These are phyloP conservation scores for Coniferiporia weirii DNA, from an alignment of 1,284 basidiomycete genomes.

Conservation along the genomic window DNA sequence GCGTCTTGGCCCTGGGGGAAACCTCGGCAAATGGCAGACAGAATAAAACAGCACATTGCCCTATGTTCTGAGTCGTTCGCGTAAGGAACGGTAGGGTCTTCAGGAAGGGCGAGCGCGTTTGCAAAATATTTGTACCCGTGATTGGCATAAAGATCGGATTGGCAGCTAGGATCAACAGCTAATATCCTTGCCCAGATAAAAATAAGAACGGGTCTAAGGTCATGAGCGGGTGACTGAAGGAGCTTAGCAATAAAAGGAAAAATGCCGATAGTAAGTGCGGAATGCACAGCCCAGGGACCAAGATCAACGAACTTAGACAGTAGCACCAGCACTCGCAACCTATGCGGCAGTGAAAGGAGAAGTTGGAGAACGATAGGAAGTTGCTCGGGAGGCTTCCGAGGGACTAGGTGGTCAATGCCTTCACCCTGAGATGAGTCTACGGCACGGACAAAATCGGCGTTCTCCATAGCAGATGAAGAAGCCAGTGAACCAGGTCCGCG, in stretches of 20 bases:
- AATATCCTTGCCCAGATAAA: constrained; percentile 99
- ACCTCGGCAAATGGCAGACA: constrained; percentile 89
- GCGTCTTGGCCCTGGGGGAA: constrained; percentile 84
- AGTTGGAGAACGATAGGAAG: constrained; percentile 97
- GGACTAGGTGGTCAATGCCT: constrained; percentile 59
- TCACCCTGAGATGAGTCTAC: constrained; percentile 24
- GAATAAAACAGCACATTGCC: constrained; percentile 98
- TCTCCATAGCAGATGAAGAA: constrained; percentile 9
- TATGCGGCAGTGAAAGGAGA: constrained; percentile 92
- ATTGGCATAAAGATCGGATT: constrained; percentile 84
- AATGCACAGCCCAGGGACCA: constrained; percentile 97
- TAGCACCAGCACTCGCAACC: constrained; percentile 92
- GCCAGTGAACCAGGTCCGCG: constrained; percentile 64
- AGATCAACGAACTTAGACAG: constrained; percentile 97
- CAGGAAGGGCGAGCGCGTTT: constrained; percentile 65
- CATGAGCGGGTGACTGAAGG: constrained; percentile 90
- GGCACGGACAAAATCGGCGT: constrained; percentile 7
- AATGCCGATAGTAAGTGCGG: constrained; percentile 96
- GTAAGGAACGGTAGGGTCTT: constrained; percentile 50
- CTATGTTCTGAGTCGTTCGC: constrained; percentile 96
- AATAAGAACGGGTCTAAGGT: constrained; percentile 95
- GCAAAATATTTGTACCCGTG: constrained; percentile 89
- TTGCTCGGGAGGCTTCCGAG: constrained; percentile 90
- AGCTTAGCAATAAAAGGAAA: constrained; percentile 98
- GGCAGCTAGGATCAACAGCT: constrained; percentile 91